A percentile compares a stretch with the other conserved stretches of the same genome.
Conservation (phyloP, 2,329 filamentous ascomycete species). For the Hymenoscyphus salicellus region DNA sequence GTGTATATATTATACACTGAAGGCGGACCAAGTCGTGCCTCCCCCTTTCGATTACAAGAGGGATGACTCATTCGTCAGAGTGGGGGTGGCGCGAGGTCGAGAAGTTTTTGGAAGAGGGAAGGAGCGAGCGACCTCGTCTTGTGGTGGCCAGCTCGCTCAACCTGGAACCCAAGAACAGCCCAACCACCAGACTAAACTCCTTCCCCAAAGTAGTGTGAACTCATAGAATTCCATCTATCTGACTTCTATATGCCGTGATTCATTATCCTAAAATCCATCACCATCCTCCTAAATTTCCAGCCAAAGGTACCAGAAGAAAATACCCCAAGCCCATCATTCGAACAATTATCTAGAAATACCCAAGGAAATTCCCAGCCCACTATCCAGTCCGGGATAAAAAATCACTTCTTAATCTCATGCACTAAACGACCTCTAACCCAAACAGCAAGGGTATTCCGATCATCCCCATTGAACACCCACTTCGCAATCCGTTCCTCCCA, state of each 20-base stretch:
- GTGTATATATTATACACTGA: no score
- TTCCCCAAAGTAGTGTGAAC: neutral
- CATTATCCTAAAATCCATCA: neutral
- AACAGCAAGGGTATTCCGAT: conserved; percentile 81
- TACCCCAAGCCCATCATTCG: neutral
- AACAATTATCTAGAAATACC: neutral
- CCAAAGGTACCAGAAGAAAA: neutral
- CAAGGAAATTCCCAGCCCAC: neutral
- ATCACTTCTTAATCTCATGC: conserved; percentile 46
- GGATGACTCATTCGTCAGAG: no score
- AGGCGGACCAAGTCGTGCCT: no score
- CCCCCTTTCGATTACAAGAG: no score
- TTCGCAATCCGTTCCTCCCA: conserved; percentile 86
- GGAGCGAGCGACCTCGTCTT: no score
- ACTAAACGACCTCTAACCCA: conserved; percentile 87
- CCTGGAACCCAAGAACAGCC: no score
- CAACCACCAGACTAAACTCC: no score
- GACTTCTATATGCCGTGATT: neutral
- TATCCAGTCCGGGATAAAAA: neutral
- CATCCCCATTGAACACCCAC: conserved; percentile 93
- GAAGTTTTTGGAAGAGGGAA: no score
- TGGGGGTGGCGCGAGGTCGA: no score
- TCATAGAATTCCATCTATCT: neutral
- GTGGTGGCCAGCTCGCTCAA: no score
- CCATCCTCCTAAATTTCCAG: neutral